phyloP scores from a whole-genome alignment of 495 filamentous ascomycete species.

The Aspergillus mulundensis region DNA sequence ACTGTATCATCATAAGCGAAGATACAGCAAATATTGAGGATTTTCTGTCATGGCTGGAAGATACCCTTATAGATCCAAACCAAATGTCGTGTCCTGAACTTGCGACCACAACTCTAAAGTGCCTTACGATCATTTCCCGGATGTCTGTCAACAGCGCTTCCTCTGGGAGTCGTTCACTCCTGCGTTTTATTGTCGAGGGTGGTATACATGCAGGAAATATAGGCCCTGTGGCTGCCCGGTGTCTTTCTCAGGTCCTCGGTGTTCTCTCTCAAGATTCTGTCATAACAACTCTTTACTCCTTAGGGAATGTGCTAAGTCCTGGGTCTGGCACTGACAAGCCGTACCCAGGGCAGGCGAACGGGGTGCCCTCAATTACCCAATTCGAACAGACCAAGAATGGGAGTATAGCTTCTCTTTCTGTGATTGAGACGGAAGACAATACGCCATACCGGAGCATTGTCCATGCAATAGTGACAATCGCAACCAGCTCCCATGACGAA shows the following conservation, averaged over 20 bases:
- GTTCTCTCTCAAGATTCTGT: constrained; percentile 85
- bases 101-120: constrained; percentile 71
- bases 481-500: constrained; percentile 72
- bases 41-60: constrained; percentile 84
- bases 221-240: constrained; percentile 70
- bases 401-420: constrained; percentile 72
- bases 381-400: constrained; percentile 60
- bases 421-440: constrained; percentile 69
- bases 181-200: constrained; percentile 80
- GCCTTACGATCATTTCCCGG: constrained; percentile 74
- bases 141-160: constrained; percentile 67
- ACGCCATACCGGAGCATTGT: constrained; percentile 74
- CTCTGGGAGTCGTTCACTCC: constrained; percentile 72
- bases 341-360: constrained; percentile 26
- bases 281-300: constrained; percentile 89
- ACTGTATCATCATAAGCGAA: constrained; percentile 74
- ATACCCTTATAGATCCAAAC: constrained; percentile 65
- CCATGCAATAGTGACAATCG: constrained; percentile 84
- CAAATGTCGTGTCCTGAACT: constrained; percentile 77
- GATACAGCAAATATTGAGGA: constrained; percentile 73
- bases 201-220: constrained; percentile 56
- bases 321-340: constrained; percentile 39
- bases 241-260: constrained; percentile 72
- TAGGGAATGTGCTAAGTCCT: constrained; percentile 87
- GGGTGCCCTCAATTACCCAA: constrained; percentile 23